Evolutionary conservation across 192 early-diverging fungal species (phyloP).

Genomic region (Gonapodya sp.): DNA sequence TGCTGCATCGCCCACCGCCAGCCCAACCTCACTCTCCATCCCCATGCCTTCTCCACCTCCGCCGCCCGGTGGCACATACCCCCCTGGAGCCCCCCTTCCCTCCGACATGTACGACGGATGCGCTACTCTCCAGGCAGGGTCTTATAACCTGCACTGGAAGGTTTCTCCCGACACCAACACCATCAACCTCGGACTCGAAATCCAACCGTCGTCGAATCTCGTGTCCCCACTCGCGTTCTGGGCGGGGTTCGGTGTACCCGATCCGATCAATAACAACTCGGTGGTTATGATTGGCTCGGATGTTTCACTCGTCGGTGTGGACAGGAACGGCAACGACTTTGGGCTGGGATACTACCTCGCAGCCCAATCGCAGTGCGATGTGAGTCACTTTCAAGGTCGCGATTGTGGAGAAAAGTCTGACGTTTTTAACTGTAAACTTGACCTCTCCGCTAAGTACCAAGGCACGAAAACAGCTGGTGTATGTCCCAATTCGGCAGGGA

Average conservation of each 20-base stretch:
- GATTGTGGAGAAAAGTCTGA: too few relatives aligned
- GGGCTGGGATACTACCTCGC: neutral
- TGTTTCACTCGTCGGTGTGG: neutral
- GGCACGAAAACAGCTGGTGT: neutral
- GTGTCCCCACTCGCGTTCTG: neutral
- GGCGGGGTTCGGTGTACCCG: neutral
- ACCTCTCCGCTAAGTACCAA: neutral
- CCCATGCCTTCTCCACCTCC: neutral
- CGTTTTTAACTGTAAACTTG: too few relatives aligned
- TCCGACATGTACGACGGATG: neutral
- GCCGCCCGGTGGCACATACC: too few relatives aligned
- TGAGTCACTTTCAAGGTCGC: neutral
- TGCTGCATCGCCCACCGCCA: neutral
- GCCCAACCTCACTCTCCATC: neutral
- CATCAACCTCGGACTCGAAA: neutral
- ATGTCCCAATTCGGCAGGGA: neutral
- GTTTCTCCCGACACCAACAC: neutral
- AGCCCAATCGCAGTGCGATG: neutral
- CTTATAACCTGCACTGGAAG: conserved; percentile 1
- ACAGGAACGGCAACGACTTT: neutral
- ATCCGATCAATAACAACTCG: neutral
- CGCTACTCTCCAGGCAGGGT: neutral
- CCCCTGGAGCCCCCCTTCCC: neutral
- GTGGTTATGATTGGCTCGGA: neutral
- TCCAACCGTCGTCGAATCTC: neutral